A percentile compares a stretch with the other conserved stretches of the same genome.
Evolutionary conservation across 805 yeast genomes (phyloP).

Genomic region (Lachancea dasiensis): DNA sequence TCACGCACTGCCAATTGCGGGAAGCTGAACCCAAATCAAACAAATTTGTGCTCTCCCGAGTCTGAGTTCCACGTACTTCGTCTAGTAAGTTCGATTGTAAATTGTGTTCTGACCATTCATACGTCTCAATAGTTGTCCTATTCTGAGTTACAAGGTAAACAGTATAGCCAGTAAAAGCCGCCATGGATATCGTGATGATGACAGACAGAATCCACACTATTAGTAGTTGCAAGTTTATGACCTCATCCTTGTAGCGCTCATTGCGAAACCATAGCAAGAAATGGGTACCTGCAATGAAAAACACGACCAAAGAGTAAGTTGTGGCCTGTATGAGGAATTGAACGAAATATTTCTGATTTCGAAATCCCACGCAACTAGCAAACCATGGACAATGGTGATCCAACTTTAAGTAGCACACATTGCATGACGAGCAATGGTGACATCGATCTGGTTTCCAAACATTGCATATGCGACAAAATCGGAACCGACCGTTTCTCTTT

Average conservation of each 20-base stretch:
- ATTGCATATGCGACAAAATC: slow-evolving; percentile 65
- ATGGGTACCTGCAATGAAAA: slow-evolving; percentile 36
- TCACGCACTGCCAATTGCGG: slow-evolving; percentile 59
- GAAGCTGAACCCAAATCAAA: slow-evolving; percentile 61
- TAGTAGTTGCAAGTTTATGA: slow-evolving; percentile 53
- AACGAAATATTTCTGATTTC: slow-evolving; percentile 71
- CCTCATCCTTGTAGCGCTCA: slow-evolving; percentile 36
- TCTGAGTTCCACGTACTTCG: slow-evolving; percentile 39
- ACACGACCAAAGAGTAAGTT: slow-evolving; percentile 40
- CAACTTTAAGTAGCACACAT: slow-evolving; percentile 70
- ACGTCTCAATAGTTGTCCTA: slow-evolving; percentile 76
- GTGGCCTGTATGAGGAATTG: slow-evolving; percentile 61
- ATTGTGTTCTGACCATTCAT: slow-evolving; percentile 46
- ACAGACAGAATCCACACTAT: slow-evolving; percentile 50
- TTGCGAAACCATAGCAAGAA: slow-evolving; percentile 44
- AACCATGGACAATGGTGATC: slow-evolving; percentile 98
- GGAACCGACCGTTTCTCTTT: slow-evolving; percentile 54
- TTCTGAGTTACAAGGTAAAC: slow-evolving; percentile 56
- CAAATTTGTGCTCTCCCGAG: slow-evolving; percentile 59
- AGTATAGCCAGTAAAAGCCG: slow-evolving; percentile 51
- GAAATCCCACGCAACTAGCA: slow-evolving; percentile 77
- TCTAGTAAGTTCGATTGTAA: slow-evolving; percentile 36
- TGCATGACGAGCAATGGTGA: slow-evolving; percentile 79
- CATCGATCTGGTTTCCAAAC: slow-evolving; percentile 78
- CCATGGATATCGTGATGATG: slow-evolving; percentile 51